A percentile compares a stretch with the other conserved stretches of the same genome.
Conservation (phyloP, 768 basidiomycete species). For the Hysterangium stoloniferum region DNA sequence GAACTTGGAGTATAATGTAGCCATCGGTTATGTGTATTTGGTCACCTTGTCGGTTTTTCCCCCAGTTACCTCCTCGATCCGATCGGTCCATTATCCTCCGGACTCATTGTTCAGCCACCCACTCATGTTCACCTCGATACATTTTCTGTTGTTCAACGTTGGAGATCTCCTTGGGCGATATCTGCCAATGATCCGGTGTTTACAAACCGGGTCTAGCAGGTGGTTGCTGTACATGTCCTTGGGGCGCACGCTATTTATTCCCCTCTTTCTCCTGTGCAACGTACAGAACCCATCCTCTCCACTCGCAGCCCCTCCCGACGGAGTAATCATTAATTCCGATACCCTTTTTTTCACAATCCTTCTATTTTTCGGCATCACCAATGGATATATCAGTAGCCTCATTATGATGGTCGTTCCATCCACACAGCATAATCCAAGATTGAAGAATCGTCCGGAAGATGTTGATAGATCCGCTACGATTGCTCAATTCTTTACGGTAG, state of each 20-base stretch:
- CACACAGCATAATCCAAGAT: conserved; percentile 64
- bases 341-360: conserved; percentile 66
- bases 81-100: conserved; percentile 46
- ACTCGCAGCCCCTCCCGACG: conserved; percentile 17
- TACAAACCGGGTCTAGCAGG: conserved; percentile 63
- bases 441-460: conserved; percentile 64
- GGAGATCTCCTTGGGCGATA: conserved; percentile 70
- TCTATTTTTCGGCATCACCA: conserved; percentile 65
- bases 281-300: conserved; percentile 38
- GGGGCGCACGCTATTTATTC: conserved; percentile 73
- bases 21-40: conserved; percentile 67
- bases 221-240: conserved; percentile 57
- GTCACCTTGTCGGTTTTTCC: conserved; percentile 84
- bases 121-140: conserved; percentile 70
- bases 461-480: conserved; percentile 83
- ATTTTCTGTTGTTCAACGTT: conserved; percentile 69
- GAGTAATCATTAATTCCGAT: conserved; percentile 68
- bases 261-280: conserved; percentile 86
- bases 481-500: conserved; percentile 68
- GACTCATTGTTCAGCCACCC: conserved; percentile 48
- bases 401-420: conserved; percentile 83
- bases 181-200: conserved; percentile 52
- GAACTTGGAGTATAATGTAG: conserved; percentile 63
- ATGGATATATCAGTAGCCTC: conserved; percentile 71
- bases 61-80: conserved; percentile 72